Conservation (phyloP, 768 basidiomycete species). For the Trametes maxima region DNA sequence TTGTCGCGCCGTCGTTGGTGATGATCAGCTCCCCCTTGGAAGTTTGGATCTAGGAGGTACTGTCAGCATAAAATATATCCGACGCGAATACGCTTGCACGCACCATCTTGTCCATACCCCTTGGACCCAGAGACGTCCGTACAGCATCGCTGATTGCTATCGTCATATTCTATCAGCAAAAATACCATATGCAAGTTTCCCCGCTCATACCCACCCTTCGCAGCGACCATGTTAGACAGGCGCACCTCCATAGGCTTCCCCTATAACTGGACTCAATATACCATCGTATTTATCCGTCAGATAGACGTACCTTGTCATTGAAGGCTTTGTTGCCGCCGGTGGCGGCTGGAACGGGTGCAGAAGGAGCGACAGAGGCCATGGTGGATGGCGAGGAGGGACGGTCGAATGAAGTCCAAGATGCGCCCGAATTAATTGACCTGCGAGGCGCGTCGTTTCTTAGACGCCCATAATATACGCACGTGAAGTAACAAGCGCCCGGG, state of each 20-base stretch:
- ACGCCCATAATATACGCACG: slow-evolving; percentile 9
- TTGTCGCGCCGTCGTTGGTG: slow-evolving; percentile 98
- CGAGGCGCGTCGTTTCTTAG: slow-evolving; percentile 15
- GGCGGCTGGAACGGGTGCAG: slow-evolving; percentile 12
- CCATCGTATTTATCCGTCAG: neutral
- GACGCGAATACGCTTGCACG: slow-evolving; percentile 13
- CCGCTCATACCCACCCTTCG: slow-evolving; percentile 68
- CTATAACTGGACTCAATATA: slow-evolving; percentile 43
- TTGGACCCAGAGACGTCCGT: slow-evolving; percentile 92
- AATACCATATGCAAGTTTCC: neutral
- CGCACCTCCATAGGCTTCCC: slow-evolving; percentile 99
- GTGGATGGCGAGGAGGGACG: slow-evolving; percentile 11
- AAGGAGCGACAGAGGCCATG: slow-evolving; percentile 32
- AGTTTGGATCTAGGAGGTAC: slow-evolving; percentile 81
- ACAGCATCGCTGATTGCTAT: slow-evolving; percentile 97
- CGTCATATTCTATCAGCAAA: neutral
- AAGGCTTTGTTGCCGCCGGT: slow-evolving; percentile 48
- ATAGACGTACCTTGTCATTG: slow-evolving; percentile 72
- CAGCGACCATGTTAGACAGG: slow-evolving; percentile 96
- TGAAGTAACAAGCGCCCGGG: slow-evolving; percentile 13
- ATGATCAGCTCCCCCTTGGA: slow-evolving; percentile 95
- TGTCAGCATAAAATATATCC: neutral
- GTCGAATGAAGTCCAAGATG: slow-evolving; percentile 10
- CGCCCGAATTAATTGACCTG: slow-evolving; percentile 1
- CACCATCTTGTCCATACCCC: slow-evolving; percentile 99